phyloP scores from a whole-genome alignment of 2,329 filamentous ascomycete species.

The Fusarium beomiforme region DNA sequence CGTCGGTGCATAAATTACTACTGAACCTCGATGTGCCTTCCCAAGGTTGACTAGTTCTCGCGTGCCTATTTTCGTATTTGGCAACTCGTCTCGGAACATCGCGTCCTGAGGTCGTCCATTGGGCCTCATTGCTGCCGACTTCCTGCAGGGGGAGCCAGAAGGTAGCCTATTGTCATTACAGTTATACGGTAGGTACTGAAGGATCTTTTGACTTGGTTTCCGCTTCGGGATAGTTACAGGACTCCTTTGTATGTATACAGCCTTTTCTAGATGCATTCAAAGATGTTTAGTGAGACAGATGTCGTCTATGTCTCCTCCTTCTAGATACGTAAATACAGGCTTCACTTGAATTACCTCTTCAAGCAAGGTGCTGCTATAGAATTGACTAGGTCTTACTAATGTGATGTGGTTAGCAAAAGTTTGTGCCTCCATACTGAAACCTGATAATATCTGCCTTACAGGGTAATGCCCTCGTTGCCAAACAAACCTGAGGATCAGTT shows the following conservation, averaged over 20 bases:
- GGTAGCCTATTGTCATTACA: background rate
- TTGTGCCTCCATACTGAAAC: too few species aligned
- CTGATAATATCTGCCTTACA: too few species aligned
- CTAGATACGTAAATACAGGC: too few species aligned
- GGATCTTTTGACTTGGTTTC: background rate
- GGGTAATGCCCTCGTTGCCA: too few species aligned
- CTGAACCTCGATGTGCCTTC: background rate
- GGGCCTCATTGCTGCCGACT: background rate
- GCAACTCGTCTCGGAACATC: background rate
- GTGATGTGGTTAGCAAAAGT: too few species aligned
- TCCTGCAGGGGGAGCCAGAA: background rate
- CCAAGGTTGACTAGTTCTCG: background rate
- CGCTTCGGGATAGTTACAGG: background rate
- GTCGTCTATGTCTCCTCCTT: too few species aligned
- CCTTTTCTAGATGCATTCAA: too few species aligned
- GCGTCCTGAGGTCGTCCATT: background rate
- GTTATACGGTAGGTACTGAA: background rate
- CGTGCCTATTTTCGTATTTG: background rate
- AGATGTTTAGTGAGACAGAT: too few species aligned
- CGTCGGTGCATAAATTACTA: background rate
- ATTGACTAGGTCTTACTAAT: too few species aligned
- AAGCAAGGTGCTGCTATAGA: too few species aligned
- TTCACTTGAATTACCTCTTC: too few species aligned
- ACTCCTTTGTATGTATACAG: background rate
- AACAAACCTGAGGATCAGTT: too few species aligned